Conservation (phyloP, 2,329 filamentous ascomycete species). For the Aspergillus quadrilineatus region DNA sequence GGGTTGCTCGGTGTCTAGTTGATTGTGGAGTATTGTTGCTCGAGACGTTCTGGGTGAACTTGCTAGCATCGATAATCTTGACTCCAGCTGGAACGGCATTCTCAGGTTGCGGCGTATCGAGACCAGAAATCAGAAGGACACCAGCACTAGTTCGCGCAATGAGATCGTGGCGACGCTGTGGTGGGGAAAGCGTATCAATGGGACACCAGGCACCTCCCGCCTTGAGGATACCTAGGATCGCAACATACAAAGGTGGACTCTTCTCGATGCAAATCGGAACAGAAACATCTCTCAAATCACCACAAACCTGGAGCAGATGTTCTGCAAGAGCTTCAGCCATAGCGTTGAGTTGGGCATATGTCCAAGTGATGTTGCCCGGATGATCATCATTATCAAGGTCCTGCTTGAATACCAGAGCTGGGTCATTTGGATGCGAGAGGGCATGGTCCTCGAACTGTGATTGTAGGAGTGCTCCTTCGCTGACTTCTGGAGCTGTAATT, state of each 20-base stretch:
- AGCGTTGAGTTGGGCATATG: constrained; percentile 38
- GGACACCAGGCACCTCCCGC: constrained; percentile 45
- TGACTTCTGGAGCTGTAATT: constrained; percentile 11
- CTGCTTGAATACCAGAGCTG: constrained; percentile 31
- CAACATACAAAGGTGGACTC: constrained; percentile 38
- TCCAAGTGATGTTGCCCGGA: constrained; percentile 27
- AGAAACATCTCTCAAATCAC: constrained; percentile 23
- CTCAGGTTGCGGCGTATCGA: constrained; percentile 23
- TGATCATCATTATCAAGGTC: constrained; percentile 24
- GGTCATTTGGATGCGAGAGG: constrained; percentile 21
- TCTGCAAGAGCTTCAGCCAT: constrained; percentile 35
- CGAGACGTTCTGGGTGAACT: constrained; percentile 10
- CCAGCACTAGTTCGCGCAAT: constrained; percentile 36
- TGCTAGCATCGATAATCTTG: constrained; percentile 30
- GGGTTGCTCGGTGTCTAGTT: constrained; percentile 6
- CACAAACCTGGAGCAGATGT: constrained; percentile 28
- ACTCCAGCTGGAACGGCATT: constrained; percentile 29
- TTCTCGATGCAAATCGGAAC: constrained; percentile 43
- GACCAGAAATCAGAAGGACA: constrained; percentile 29
- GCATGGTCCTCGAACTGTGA: constrained; percentile 32
- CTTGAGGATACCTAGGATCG: constrained; percentile 46
- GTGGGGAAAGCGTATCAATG: constrained; percentile 41
- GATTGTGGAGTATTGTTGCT: neutral
- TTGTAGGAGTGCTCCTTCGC: constrained; percentile 24
- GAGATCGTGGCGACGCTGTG: constrained; percentile 40